Percentiles rank a stretch among this genome's conserved stretches.
phyloP scores from a whole-genome alignment of 176 grass and related monocot genomes.

The Oryza longistaminata region DNA sequence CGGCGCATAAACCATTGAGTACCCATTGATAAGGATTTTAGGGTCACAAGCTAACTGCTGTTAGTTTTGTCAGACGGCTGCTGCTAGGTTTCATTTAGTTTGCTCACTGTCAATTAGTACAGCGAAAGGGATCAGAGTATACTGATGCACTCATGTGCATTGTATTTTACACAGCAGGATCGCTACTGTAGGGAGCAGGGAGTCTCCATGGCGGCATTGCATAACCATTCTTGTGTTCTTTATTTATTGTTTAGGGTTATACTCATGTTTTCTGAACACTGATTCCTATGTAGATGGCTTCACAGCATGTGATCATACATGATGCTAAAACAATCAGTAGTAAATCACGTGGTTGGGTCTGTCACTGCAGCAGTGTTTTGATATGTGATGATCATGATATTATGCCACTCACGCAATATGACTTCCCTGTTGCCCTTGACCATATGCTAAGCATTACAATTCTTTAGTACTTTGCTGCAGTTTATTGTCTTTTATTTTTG shows the following conservation, averaged over 20 bases:
- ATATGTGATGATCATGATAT: neutral
- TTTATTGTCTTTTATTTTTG: neutral
- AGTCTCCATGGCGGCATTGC: neutral
- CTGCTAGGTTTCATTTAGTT: too few relatives aligned
- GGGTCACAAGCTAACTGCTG: neutral
- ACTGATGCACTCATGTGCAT: neutral
- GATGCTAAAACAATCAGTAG: neutral
- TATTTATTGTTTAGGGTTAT: neutral
- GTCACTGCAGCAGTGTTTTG: neutral
- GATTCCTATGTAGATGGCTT: neutral
- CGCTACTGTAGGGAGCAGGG: neutral
- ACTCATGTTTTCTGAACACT: neutral
- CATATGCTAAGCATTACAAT: neutral
- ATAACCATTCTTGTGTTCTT: neutral
- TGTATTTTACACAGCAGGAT: neutral
- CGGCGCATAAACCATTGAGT: neutral
- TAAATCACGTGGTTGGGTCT: neutral
- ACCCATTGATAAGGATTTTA: neutral
- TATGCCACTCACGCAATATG: neutral
- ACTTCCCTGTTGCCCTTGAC: neutral
- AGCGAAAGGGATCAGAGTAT: neutral
- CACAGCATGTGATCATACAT: neutral
- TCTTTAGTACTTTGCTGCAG: neutral
- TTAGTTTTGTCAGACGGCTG: neutral
- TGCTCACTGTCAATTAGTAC: neutral